These are phyloP conservation scores for Carpinus fangiana DNA, from an alignment of 306 rosid species.

Conservation along the genomic window DNA sequence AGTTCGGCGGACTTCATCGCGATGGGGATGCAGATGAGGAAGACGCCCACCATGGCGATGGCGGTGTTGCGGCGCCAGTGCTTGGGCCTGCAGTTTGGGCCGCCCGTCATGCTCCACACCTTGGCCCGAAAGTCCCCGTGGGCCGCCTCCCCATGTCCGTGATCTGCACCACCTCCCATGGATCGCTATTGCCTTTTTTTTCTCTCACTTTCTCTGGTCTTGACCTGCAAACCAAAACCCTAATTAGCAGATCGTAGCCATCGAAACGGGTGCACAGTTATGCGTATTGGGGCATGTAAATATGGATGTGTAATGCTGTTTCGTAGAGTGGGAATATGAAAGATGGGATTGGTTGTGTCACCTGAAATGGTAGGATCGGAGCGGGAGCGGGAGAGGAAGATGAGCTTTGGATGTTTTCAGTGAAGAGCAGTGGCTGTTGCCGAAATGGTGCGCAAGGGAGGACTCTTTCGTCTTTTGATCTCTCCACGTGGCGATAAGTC, in stretches of 20 bases:
- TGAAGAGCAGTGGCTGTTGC: not conserved
- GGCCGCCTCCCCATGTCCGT: conserved; percentile 46
- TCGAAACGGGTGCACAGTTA: not conserved
- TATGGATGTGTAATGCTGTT: not conserved
- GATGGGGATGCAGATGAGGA: conserved; percentile 89
- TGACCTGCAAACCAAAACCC: not conserved
- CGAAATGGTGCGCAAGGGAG: not conserved
- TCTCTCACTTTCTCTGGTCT: conserved; percentile 15
- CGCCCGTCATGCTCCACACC: conserved; percentile 97
- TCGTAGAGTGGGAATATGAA: not conserved
- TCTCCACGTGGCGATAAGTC: not conserved
- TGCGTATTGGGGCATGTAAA: not conserved
- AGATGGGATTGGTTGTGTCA: not conserved
- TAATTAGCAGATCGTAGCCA: not conserved
- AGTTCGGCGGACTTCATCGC: conserved; percentile 95
- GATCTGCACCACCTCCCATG: conserved; percentile 75
- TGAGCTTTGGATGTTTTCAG: not conserved
- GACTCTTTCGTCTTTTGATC: not conserved
- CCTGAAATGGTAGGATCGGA: not conserved
- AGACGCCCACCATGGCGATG: conserved; percentile 79
- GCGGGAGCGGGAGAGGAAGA: not conserved
- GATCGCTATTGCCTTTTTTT: not conserved
- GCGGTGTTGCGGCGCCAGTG: conserved; percentile 98
- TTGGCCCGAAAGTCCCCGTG: conserved; percentile 79
- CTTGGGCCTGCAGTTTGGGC: conserved; percentile 88